Conservation (phyloP, 768 basidiomycete genomes). For the Tylopilus cervinicoccineus region DNA sequence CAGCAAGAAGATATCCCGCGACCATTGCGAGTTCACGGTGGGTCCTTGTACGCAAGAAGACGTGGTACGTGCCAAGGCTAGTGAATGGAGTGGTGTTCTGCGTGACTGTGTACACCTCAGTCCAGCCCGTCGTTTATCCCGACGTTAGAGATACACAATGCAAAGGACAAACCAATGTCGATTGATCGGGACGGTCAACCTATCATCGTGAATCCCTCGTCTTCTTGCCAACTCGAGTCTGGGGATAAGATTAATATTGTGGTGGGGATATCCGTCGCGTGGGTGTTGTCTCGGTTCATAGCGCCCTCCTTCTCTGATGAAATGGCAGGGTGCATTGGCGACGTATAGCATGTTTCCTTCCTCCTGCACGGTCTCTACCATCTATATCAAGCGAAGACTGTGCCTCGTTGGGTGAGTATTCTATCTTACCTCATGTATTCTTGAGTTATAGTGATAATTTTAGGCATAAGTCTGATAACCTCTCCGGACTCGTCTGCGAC, state of each 20-base stretch:
- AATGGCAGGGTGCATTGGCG: conserved; percentile 47
- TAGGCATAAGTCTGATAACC: conserved; percentile 53
- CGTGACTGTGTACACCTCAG: conserved; percentile 30
- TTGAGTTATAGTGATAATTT: background rate
- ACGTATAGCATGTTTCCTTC: conserved; percentile 46
- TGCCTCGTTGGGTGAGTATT: conserved; percentile 50
- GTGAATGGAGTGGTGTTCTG: background rate
- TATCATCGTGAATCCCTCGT: conserved; percentile 34
- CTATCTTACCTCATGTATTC: background rate
- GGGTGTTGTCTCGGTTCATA: conserved; percentile 14
- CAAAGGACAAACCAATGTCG: conserved; percentile 43
- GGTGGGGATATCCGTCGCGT: conserved; percentile 44
- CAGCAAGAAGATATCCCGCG: conserved; percentile 60
- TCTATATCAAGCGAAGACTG: conserved; percentile 41
- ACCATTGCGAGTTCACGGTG: conserved; percentile 57
- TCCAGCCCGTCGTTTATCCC: conserved; percentile 47
- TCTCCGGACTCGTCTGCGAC: conserved; percentile 47
- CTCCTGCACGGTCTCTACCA: conserved; percentile 34
- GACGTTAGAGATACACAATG: conserved; percentile 43
- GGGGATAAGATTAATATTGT: conserved; percentile 53
- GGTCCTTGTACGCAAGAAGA: conserved; percentile 49
- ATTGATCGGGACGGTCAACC: conserved; percentile 36
- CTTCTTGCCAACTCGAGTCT: conserved; percentile 42
- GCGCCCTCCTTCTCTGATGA: background rate
- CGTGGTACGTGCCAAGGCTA: conserved; percentile 42